These are phyloP conservation scores for Lagenidium giganteum DNA, from an alignment of 352 stramenopile genomes.

Conservation along the genomic window DNA sequence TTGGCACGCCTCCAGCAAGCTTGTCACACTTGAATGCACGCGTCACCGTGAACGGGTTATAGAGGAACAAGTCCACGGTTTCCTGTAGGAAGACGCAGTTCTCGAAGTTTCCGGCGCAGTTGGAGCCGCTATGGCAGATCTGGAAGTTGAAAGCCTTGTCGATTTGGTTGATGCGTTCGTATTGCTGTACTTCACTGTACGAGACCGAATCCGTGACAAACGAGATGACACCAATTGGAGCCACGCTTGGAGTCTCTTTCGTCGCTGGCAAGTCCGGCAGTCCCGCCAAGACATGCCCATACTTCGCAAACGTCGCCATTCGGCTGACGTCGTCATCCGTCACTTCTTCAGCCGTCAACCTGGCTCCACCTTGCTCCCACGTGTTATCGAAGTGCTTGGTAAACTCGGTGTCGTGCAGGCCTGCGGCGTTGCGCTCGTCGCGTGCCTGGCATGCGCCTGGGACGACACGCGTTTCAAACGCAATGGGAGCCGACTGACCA, in stretches of 20 bases:
- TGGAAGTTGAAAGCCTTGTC: conserved; percentile 39
- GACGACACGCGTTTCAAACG: conserved; percentile 40
- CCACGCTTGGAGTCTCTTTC: background rate
- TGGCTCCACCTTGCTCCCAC: too few species aligned
- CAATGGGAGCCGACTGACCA: too few species aligned
- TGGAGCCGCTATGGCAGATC: conserved; percentile 16
- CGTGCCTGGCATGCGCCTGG: conserved; percentile 29
- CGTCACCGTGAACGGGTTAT: conserved; percentile 49
- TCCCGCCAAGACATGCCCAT: conserved; percentile 26
- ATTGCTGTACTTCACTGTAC: conserved; percentile 25
- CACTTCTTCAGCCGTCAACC: conserved; percentile 14
- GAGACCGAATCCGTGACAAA: conserved; percentile 32
- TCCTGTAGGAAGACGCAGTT: conserved; percentile 31
- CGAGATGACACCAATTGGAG: conserved; percentile 28
- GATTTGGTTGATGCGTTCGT: conserved; percentile 18
- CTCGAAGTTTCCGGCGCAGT: conserved; percentile 15
- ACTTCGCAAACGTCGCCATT: conserved; percentile 27
- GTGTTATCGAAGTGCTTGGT: too few species aligned
- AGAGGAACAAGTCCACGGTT: conserved; percentile 46
- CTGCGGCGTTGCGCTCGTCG: conserved; percentile 20
- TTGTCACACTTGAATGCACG: conserved; percentile 28
- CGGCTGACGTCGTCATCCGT: conserved; percentile 21
- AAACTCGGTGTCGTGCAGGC: conserved; percentile 6
- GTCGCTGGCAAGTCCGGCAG: conserved; percentile 7
- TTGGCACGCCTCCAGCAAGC: conserved; percentile 30